Evolutionary conservation across 441 rosid species (phyloP), one percentile per base, ranked within the genome.

Genomic region (Aquilaria agallochum): DNA sequence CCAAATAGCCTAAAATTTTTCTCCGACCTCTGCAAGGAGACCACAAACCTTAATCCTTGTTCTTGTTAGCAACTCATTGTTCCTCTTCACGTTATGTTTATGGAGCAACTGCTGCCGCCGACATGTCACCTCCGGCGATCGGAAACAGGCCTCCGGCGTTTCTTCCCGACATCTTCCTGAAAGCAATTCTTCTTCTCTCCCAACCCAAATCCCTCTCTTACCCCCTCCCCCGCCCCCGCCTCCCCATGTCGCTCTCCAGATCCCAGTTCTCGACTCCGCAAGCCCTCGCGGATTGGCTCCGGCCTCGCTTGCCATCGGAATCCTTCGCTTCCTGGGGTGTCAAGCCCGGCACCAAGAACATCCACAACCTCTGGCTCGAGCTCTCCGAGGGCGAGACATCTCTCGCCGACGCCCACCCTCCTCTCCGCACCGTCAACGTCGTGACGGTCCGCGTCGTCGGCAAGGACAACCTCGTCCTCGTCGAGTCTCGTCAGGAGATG

Each of bases 341-440:
- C 59, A 90, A 79, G 59, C 95, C 93, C 15, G 97, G 97, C 51
- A 93, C 98, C 67, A 93, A 88, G 78, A 93, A 90, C 75, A 82
- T 93, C 62, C 95, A 93, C 68, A 88, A 90, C 66, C 97, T 90
- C 80, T 93, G 96, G 96, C 90, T 93, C 6, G 98, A 93, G 64
- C 81, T 93, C 34, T 73, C 90, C 63, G 86, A 90, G 32, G 98
- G 98, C 31, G 97, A 90, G 63, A 80, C 84, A 54, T 77, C 72
- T 5, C 89, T 93, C 47, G 78, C 78, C 27, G 95, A 93, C 49
- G 72, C 95, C n/a, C 74, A 60, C 31, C 97, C 97, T 6, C 96
- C 96, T 12, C 66, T 90, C 30, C 93, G 97, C 9, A 81, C 88
- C 0, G 86, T 93, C 56, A 83, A 73, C 64, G 96, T 87, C 48